Conservation (phyloP, 2,329 filamentous ascomycete species). For the Apiospora sp. region DNA sequence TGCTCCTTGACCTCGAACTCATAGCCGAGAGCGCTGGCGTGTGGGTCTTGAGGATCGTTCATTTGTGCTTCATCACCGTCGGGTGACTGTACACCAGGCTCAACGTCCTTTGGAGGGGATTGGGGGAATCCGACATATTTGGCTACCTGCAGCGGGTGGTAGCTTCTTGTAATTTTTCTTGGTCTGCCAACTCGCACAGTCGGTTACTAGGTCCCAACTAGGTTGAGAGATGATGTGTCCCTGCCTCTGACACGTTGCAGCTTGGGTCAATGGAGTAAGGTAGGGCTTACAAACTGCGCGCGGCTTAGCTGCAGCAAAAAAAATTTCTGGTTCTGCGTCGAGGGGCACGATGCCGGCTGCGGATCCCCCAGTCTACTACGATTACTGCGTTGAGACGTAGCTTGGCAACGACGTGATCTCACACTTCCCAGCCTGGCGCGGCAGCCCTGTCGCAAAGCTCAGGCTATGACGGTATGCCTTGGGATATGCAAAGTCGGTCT, state of each 20-base stretch:
- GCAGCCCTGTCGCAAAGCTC: conserved; percentile 49
- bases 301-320: conserved; percentile 63
- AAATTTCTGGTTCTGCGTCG: conserved; percentile 53
- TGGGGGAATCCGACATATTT: conserved; percentile 91
- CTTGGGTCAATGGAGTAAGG: conserved; percentile 37
- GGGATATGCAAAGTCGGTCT: conserved; percentile 35
- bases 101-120: conserved; percentile 94
- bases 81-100: conserved; percentile 90
- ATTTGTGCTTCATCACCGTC: conserved; percentile 89
- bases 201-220: conserved; percentile 49
- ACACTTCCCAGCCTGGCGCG: conserved; percentile 27
- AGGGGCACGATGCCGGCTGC: conserved; percentile 50
- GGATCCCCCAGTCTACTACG: conserved; percentile 41
- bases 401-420: conserved; percentile 28
- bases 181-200: conserved; percentile 65
- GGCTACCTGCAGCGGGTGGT: conserved; percentile 73
- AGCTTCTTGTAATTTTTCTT: conserved; percentile 66
- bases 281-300: conserved; percentile 59
- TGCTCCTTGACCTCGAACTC: conserved; percentile 99
- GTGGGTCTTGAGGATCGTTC: conserved; percentile 84
- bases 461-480: conserved; percentile 55
- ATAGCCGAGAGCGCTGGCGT: conserved; percentile 77
- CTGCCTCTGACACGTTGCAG: conserved; percentile 66
- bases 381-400: conserved; percentile 32
- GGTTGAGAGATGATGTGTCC: conserved; percentile 63